phyloP scores from a whole-genome alignment of 2,329 filamentous ascomycete species.

The Tympanopsis confertula region DNA sequence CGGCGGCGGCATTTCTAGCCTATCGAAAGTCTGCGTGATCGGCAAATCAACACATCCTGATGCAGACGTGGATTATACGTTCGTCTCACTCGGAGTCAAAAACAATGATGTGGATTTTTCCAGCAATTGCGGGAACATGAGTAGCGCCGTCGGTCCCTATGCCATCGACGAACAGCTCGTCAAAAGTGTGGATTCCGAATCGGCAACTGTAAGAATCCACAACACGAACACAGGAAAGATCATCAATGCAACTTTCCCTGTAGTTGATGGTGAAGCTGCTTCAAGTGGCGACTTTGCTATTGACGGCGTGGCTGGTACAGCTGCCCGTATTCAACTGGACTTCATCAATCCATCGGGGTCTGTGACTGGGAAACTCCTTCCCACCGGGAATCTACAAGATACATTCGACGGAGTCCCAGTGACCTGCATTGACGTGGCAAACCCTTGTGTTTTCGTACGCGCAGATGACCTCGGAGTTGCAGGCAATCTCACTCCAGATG shows the following conservation, averaged over 20 bases:
- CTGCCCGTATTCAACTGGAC: slow-evolving; percentile 42
- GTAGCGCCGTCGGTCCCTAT: slow-evolving; percentile 52
- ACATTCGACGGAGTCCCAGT: slow-evolving; percentile 32
- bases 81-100: slow-evolving; percentile 56
- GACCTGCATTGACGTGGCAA: slow-evolving; percentile 51
- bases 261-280: slow-evolving; percentile 32
- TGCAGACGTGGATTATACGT: slow-evolving; percentile 59
- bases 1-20: slow-evolving; percentile 56
- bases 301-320: slow-evolving; percentile 50
- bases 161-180: slow-evolving; percentile 40
- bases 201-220: slow-evolving; percentile 42
- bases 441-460: slow-evolving; percentile 50
- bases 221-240: slow-evolving; percentile 65
- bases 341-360: slow-evolving; percentile 53
- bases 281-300: slow-evolving; percentile 44
- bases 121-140: slow-evolving; percentile 71
- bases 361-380: slow-evolving; percentile 48
- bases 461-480: slow-evolving; percentile 38
- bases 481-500: slow-evolving; percentile 37
- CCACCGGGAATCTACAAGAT: slow-evolving; percentile 44
- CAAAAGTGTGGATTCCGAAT: slow-evolving; percentile 8
- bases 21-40: slow-evolving; percentile 62
- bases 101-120: slow-evolving; percentile 50
- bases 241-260: slow-evolving; percentile 43
- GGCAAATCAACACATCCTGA: slow-evolving; percentile 31